These are phyloP conservation scores for Colletotrichum gloeosporioides DNA, from an alignment of 2,329 filamentous ascomycete genomes.

Conservation along the genomic window DNA sequence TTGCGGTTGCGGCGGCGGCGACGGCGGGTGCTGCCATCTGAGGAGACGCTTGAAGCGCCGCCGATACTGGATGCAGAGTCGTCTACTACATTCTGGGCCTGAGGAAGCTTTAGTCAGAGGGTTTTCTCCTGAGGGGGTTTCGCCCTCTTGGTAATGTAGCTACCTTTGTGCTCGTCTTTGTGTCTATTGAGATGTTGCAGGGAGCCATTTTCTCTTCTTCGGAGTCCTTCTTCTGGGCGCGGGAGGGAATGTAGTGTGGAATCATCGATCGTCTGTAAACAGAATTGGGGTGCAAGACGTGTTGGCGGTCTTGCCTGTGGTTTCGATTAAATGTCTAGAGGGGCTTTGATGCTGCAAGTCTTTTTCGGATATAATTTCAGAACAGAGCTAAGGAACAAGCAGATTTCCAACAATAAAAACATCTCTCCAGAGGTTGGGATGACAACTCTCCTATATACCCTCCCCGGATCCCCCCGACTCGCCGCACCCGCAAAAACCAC, in stretches of 20 bases:
- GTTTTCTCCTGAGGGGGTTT: neutral
- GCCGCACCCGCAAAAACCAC: neutral
- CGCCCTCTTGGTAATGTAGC: neutral
- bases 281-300: neutral
- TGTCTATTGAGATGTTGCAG: neutral
- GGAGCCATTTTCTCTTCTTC: neutral
- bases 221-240: neutral
- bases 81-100: conserved; percentile 16
- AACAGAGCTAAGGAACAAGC: neutral
- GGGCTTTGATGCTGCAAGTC: neutral
- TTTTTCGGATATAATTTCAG: neutral
- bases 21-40: conserved; percentile 5
- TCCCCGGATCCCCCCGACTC: neutral
- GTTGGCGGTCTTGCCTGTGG: neutral
- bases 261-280: neutral
- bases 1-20: neutral
- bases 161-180: neutral
- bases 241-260: neutral
- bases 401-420: neutral
- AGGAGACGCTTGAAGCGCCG: neutral
- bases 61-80: conserved; percentile 22
- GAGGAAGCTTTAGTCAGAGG: neutral
- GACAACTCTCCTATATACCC: neutral
- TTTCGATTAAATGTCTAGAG: neutral
- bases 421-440: neutral